Base-by-base conservation (phyloP, 1,139 yeast genomes). In the Eremothecium coryli region DNA sequence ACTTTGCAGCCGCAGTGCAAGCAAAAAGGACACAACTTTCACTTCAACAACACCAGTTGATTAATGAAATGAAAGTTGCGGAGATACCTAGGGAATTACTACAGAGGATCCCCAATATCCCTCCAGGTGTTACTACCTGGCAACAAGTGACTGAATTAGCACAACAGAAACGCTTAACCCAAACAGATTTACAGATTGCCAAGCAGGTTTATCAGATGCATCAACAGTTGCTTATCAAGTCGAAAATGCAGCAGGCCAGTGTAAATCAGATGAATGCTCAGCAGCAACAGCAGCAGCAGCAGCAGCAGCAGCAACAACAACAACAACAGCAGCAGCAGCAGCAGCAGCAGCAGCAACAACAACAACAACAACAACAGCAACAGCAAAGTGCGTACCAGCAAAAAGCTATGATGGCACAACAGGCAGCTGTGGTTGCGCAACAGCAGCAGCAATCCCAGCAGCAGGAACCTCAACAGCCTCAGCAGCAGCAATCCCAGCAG, bases 61-160 rank as follows among this genome's bases (percentile, higher is more conserved):
- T 54, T 26, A 54, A 52, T 34, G 68, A 68, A 37, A 58, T 72
- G 50, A 71, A 70, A 42, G 73, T 72, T 31, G 62, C 73, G 3
- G 82, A 82, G 3, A 82, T 86, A 35, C 96, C 96, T 1, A 74
- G 72, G n/a, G 74, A 76, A 5, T 57, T 86, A 27, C 61, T 86
- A 31, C 67, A 71, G 33, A 73, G 73, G 49, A 73, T 86, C 34
- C 95, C 95, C 9, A 77, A 75, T 31, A 64, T 86, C 23, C 95
- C 95, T 0, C 76, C 80, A n/a, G 81, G 77, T 35, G 78, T 78
- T 25, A 77, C 72, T 43, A 82, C 94, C 4, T 85, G 95, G 95
- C 71, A 74, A 27, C 88, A 80, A 54, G 74, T 86, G 18, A 76
- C 81, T 53, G 84, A 80, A 35, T 69, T 81, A 45, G 67, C 81